Evolutionary conservation across 2,329 filamentous ascomycete genomes (phyloP).

Genomic region (Sclerotinia borealis): DNA sequence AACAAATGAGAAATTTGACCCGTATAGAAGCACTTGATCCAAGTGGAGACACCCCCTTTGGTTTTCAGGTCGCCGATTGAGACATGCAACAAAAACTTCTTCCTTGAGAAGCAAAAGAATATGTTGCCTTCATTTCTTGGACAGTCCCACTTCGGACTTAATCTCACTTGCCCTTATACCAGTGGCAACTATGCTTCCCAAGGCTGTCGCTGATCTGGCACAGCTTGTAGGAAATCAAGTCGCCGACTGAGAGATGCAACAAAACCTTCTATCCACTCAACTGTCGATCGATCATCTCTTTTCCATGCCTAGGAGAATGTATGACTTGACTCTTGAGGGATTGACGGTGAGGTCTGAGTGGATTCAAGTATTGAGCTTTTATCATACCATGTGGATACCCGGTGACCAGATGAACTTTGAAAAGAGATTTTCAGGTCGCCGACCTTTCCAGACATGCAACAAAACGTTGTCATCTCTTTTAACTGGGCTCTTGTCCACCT

Average conservation of each 20-base stretch:
- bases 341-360: background rate
- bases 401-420: background rate
- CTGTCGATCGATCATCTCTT: background rate
- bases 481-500: background rate
- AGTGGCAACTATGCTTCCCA: background rate
- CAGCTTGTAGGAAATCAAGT: background rate
- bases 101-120: background rate
- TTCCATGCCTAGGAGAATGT: background rate
- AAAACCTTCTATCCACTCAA: background rate
- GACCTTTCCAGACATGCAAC: slow-evolving; percentile 9
- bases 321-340: background rate
- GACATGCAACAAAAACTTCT: background rate
- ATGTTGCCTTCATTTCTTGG: background rate
- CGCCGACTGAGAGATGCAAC: background rate
- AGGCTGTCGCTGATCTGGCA: background rate
- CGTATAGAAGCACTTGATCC: background rate
- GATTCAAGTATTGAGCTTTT: background rate
- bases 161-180: background rate
- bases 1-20: background rate
- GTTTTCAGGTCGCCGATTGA: slow-evolving; percentile 1
- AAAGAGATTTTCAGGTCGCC: background rate
- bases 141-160: background rate
- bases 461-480: background rate
- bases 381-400: background rate
- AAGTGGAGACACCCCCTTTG: background rate